Evolutionary conservation across 2,329 filamentous ascomycete genomes (phyloP), one percentile per base, ranked within the genome.

Genomic region (Setomelanomma holmii): DNA sequence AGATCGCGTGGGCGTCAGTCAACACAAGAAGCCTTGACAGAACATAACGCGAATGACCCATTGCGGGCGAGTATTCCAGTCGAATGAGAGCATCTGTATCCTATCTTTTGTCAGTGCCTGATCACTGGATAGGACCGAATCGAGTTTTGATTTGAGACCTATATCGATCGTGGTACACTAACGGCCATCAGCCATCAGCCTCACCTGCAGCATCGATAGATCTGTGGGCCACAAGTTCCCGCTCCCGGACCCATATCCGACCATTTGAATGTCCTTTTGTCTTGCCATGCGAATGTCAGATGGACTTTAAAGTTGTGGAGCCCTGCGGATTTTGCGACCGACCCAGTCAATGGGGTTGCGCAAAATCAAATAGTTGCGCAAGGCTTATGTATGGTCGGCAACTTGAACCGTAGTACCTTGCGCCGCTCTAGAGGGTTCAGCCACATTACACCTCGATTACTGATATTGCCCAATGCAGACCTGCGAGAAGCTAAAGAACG

Each of bases 381-480:
- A 23, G 10, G 46, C 24, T 19, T 12, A n/a, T 53, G 51, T 36
- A 49, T 53, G 45, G 46, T 14, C 27, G 27, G 27, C 3, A 30
- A 30, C 14, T 30, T 30, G 3, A 30, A 3, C 27, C 27, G 27
- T 8, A 30, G 10, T 14, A 30, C 10, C 14, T 8, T 14, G 27
- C 10, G 27, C 10, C 14, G 27, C 27, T 30, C 27, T 23, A 47
- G 40, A 44, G 34, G 34, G 40, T 38, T 41, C 42, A 53, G 42
- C 42, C 46, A 50, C 42, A 45, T 42, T 50, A 49, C 45, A 39
- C 23, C 8, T 53, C 30, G 21, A 45, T 45, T 40, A 12, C 39
- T 23, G 39, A 23, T 8, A 27, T 8, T 8, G 17, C 40, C 30
- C 11, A 27, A 27, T 41, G 20, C 40, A 40, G n/a, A 19, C 14